A percentile compares a stretch with the other conserved stretches of the same genome.
Conservation (phyloP, 805 yeast genomes). For the Kazachstania taianensis region DNA sequence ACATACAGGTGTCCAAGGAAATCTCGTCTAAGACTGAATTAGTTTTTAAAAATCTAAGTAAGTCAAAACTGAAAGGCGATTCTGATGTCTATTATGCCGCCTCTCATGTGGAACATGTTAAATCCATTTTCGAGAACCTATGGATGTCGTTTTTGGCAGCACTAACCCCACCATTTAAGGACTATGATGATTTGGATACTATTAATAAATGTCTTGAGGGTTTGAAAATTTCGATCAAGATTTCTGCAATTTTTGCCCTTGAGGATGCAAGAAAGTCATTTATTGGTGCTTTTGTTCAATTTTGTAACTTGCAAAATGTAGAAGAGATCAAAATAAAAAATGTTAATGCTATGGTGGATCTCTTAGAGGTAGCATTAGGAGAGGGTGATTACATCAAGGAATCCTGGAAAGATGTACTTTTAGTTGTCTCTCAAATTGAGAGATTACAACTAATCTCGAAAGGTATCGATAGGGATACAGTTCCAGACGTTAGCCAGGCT, state of each 20-base stretch:
- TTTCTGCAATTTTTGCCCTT: slow-evolving; percentile 74
- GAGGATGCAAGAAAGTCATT: slow-evolving; percentile 83
- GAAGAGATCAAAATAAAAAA: slow-evolving; percentile 72
- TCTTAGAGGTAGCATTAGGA: slow-evolving; percentile 64
- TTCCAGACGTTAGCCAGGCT: slow-evolving; percentile 80
- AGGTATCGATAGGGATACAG: slow-evolving; percentile 72
- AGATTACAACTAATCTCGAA: slow-evolving; percentile 78
- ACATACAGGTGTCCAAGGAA: slow-evolving; percentile 84
- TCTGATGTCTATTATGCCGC: slow-evolving; percentile 63
- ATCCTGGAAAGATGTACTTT: slow-evolving; percentile 79
- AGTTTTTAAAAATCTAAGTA: slow-evolving; percentile 58
- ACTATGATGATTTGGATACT: slow-evolving; percentile 65
- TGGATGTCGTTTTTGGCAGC: slow-evolving; percentile 99
- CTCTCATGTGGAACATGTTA: slow-evolving; percentile 79
- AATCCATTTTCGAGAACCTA: slow-evolving; percentile 81
- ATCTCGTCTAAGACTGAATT: slow-evolving; percentile 84
- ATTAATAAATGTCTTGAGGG: slow-evolving; percentile 73
- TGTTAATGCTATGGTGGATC: slow-evolving; percentile 63
- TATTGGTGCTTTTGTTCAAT: slow-evolving; percentile 81
- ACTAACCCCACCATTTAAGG: slow-evolving; percentile 86
- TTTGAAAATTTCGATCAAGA: slow-evolving; percentile 66
- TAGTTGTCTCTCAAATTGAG: slow-evolving; percentile 83
- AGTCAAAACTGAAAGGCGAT: slow-evolving; percentile 34
- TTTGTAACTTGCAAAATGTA: slow-evolving; percentile 67
- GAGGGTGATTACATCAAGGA: slow-evolving; percentile 67